Evolutionary conservation across 176 grass and related monocot species (phyloP).

Genomic region (Eleusine coracana): DNA sequence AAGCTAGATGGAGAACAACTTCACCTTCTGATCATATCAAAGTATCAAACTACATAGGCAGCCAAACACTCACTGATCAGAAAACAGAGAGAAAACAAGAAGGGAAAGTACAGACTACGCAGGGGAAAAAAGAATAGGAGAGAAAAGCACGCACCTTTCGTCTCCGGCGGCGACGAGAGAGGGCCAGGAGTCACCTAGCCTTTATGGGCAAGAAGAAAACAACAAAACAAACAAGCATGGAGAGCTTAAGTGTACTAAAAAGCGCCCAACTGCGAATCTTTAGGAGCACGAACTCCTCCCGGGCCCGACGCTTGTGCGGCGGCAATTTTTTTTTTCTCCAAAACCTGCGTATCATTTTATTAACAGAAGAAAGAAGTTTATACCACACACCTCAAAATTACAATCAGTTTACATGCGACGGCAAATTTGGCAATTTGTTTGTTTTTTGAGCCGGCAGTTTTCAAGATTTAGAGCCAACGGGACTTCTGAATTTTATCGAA

Average conservation of each 20-base stretch:
- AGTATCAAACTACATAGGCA: background rate
- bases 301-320: constrained; percentile 7
- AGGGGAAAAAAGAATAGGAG: background rate
- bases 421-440: background rate
- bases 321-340: too few species aligned
- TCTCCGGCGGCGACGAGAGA: constrained; percentile 8
- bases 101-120: background rate
- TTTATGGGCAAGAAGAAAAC: background rate
- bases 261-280: constrained; percentile 36
- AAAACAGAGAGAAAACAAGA: background rate
- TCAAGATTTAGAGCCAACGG: background rate
- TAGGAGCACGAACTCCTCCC: constrained; percentile 39
- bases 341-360: too few species aligned
- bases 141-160: constrained; percentile 4
- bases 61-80: background rate
- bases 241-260: background rate
- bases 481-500: background rate
- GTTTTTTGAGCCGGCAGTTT: background rate
- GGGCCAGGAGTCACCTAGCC: background rate
- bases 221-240: background rate
- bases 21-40: background rate
- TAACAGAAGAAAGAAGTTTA: too few species aligned
- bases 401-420: too few species aligned
- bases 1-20: background rate
- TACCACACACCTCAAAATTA: too few species aligned